Evolutionary conservation across 495 filamentous ascomycete genomes (phyloP).

Genomic region (Aspergillus saccharolyticus): DNA sequence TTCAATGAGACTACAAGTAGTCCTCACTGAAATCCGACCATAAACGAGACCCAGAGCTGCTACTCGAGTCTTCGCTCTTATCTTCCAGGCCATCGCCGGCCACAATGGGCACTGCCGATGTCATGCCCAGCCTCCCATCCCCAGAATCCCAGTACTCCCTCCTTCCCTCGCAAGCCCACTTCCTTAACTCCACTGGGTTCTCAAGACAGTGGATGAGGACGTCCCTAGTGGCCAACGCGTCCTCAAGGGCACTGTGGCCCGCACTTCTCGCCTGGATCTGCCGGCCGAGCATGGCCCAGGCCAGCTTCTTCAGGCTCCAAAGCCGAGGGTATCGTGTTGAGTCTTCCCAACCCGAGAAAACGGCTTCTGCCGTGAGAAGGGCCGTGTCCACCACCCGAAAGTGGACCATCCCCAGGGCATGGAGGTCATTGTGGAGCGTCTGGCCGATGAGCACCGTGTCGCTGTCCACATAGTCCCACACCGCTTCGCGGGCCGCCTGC

Average conservation of each 20-base stretch:
- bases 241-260: slow-evolving; percentile 38
- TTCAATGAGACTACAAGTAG: no score
- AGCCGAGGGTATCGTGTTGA: slow-evolving; percentile 8
- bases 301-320: slow-evolving; percentile 31
- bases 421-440: slow-evolving; percentile 38
- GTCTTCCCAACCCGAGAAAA: slow-evolving; percentile 8
- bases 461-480: slow-evolving; percentile 35
- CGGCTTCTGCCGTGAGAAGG: slow-evolving; percentile 24
- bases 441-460: slow-evolving; percentile 46
- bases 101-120: no score
- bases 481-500: slow-evolving; percentile 30
- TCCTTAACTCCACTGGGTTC: slow-evolving; percentile 19
- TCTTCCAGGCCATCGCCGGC: no score
- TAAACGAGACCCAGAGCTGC: no score
- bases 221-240: slow-evolving; percentile 36
- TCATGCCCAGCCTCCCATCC: no score
- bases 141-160: no score
- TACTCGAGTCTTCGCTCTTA: no score
- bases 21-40: no score
- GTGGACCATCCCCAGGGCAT: slow-evolving; percentile 41
- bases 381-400: slow-evolving; percentile 35
- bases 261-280: slow-evolving; percentile 28
- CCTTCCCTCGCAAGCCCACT: slow-evolving; percentile 18
- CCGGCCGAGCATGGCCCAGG: slow-evolving; percentile 23
- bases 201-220: slow-evolving; percentile 34